A percentile compares a stretch with the other conserved stretches of the same genome.
Evolutionary conservation across 1,139 yeast species (phyloP).

Genomic region (Geotrichum restrictum): DNA sequence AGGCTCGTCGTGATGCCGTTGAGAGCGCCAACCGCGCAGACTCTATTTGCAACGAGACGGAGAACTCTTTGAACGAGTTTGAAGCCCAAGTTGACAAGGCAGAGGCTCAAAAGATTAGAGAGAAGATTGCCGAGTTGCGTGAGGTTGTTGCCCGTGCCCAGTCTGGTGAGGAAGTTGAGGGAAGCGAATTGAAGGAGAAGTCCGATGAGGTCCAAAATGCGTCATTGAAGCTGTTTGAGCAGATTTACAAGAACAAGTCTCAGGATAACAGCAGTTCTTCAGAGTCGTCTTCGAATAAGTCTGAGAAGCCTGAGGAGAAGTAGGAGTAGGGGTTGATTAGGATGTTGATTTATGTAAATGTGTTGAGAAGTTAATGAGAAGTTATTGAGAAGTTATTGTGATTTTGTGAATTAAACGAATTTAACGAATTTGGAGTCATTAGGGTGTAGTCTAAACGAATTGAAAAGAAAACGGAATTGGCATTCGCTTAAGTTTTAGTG

Average conservation of each 20-base stretch:
- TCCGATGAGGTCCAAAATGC: constrained; percentile 90
- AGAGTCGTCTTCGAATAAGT: constrained; percentile 23
- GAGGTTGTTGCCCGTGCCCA: constrained; percentile 92
- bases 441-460: no score
- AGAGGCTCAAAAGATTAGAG: constrained; percentile 82
- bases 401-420: no score
- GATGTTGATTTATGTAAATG: no score
- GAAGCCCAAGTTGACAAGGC: constrained; percentile 87
- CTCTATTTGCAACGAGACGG: constrained; percentile 93
- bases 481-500: no score
- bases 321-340: background rate
- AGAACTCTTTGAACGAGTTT: constrained; percentile 88
- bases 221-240: constrained; percentile 90
- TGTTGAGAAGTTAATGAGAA: no score
- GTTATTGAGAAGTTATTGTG: no score
- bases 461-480: no score
- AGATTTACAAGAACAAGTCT: constrained; percentile 77
- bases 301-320: constrained; percentile 15
- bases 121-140: constrained; percentile 72
- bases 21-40: constrained; percentile 97
- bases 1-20: constrained; percentile 89
- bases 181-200: constrained; percentile 84
- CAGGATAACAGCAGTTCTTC: constrained; percentile 7
- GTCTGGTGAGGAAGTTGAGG: constrained; percentile 81
- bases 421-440: no score